Evolutionary conservation across 345 rosid species (phyloP).

Genomic region (Erucastrum elatum): DNA sequence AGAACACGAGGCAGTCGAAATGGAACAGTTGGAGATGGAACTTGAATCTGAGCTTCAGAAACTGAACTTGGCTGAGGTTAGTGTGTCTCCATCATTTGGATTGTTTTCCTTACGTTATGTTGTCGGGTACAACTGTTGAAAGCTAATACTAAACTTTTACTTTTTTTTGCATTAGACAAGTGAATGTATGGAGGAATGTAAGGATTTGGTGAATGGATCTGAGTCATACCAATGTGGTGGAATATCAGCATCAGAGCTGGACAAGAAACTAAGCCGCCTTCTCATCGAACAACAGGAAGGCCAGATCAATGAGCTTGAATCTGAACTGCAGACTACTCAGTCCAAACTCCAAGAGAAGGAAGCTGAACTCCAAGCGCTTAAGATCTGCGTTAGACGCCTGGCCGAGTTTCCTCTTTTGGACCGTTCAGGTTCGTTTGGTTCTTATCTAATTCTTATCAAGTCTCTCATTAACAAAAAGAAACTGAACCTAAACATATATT

Average conservation of each 20-base stretch:
- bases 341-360: conserved; percentile 77
- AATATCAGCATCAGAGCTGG: conserved; percentile 67
- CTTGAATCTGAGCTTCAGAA: conserved; percentile 79
- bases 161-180: conserved; percentile 1
- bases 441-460: neutral
- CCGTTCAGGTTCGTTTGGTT: conserved; percentile 48
- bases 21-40: conserved; percentile 79
- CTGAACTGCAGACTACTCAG: conserved; percentile 61
- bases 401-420: conserved; percentile 59
- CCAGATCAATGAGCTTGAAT: conserved; percentile 74
- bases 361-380: conserved; percentile 75
- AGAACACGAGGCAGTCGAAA: conserved; percentile 56
- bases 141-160: conserved; percentile 1
- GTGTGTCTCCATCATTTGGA: neutral
- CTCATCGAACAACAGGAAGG: conserved; percentile 78
- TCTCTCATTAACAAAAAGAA: neutral
- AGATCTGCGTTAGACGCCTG: conserved; percentile 73
- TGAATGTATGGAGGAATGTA: conserved; percentile 28
- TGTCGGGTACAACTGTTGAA: neutral
- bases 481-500: conserved; percentile 7
- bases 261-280: conserved; percentile 65
- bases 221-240: conserved; percentile 54
- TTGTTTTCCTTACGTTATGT: neutral
- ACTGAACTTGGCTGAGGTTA: conserved; percentile 52
- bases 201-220: conserved; percentile 38